Conservation (phyloP, 225 moss, liverwort and hornwort species). For the Polytrichum commune region DNA sequence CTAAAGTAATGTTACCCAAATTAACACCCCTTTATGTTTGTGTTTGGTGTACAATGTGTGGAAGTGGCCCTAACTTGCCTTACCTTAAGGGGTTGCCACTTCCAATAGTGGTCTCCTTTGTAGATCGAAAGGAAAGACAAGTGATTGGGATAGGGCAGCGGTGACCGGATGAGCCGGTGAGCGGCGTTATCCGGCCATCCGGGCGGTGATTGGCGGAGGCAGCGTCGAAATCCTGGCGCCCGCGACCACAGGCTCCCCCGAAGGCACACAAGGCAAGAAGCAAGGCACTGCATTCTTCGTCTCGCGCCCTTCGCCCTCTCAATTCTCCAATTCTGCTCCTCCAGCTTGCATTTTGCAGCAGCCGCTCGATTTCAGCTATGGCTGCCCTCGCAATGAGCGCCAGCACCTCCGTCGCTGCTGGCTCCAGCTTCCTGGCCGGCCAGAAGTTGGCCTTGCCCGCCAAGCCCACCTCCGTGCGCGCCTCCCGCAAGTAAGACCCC, state of each 20-base stretch:
- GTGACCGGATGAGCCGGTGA: not conserved
- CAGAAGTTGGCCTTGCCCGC: slow-evolving; percentile 68
- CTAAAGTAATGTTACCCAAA: too few relatives aligned
- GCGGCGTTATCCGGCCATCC: not conserved
- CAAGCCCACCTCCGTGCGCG: slow-evolving; percentile 47
- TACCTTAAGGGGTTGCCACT: too few relatives aligned
- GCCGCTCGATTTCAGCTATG: slow-evolving; percentile 10
- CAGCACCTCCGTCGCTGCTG: slow-evolving; percentile 24
- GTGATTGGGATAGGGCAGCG: not conserved
- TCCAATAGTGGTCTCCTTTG: too few relatives aligned
- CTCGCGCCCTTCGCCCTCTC: not conserved
- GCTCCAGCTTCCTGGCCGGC: slow-evolving; percentile 65
- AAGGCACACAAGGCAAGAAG: not conserved
- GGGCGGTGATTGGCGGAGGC: not conserved
- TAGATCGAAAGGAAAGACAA: too few relatives aligned
- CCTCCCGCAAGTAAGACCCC: slow-evolving; percentile 40
- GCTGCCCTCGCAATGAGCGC: slow-evolving; percentile 40
- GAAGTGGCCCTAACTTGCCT: too few relatives aligned
- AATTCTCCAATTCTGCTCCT: not conserved
- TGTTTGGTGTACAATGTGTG: too few relatives aligned
- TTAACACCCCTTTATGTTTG: too few relatives aligned
- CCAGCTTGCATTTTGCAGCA: not conserved
- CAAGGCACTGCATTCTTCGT: not conserved
- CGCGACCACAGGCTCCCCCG: not conserved
- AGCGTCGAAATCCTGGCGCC: not conserved